These are phyloP conservation scores for Ceratocystis alfenasii DNA, from an alignment of 2,329 filamentous ascomycete species.

Conservation along the genomic window DNA sequence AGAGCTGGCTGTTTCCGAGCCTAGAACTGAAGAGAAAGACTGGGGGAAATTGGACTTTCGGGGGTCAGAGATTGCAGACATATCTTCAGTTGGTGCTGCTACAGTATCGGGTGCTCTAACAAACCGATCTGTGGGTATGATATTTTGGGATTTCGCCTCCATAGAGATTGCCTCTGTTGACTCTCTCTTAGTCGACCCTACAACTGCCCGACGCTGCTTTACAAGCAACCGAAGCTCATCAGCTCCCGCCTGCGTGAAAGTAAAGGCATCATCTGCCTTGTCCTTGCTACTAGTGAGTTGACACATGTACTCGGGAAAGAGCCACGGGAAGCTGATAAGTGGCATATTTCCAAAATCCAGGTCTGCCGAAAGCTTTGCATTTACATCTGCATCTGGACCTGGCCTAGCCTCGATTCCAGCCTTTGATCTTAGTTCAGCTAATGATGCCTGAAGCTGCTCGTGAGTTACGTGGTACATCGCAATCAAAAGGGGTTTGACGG, in stretches of 20 bases:
- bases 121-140: too few species aligned
- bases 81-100: too few species aligned
- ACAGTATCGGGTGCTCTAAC: too few species aligned
- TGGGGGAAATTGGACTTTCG: too few species aligned
- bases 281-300: constrained; percentile 44
- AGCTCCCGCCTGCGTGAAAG: not conserved
- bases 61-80: too few species aligned
- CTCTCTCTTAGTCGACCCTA: not conserved
- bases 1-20: not conserved
- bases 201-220: not conserved
- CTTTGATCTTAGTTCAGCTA: not conserved
- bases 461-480: constrained; percentile 82
- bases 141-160: too few species aligned
- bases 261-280: constrained; percentile 18
- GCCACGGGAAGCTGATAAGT: constrained; percentile 87
- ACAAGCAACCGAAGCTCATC: not conserved
- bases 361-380: too few species aligned
- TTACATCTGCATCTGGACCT: not conserved
- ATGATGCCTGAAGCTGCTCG: constrained; percentile 43
- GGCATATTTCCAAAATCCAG: constrained; percentile 43
- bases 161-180: too few species aligned
- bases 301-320: constrained; percentile 63
- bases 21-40: too few species aligned
- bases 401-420: not conserved
- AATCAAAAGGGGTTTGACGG: constrained; percentile 63